Percentiles rank a stretch among this genome's conserved stretches.
Conservation (phyloP, 164 flowering plant species). For the Euptelea pleiosperma region DNA sequence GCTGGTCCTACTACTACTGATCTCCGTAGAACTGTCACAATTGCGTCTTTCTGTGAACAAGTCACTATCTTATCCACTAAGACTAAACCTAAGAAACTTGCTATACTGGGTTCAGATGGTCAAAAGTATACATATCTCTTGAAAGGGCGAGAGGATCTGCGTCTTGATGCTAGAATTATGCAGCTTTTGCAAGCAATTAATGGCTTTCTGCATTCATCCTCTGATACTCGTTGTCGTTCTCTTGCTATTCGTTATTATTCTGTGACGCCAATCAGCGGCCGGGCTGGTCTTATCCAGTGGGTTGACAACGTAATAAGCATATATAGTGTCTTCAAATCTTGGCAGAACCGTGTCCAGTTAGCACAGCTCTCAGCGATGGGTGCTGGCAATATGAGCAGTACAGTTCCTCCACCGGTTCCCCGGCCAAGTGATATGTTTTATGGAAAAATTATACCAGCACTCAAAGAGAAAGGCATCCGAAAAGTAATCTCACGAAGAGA, state of each 20-base stretch:
- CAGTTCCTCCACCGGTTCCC: constrained; percentile 75
- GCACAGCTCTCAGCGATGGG: constrained; percentile 55
- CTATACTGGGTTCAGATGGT: constrained; percentile 86
- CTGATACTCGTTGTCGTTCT: constrained; percentile 42
- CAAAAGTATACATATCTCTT: constrained; percentile 82
- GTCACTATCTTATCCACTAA: constrained; percentile 80
- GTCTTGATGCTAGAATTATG: constrained; percentile 99
- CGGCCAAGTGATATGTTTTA: constrained; percentile 98
- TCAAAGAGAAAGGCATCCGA: constrained; percentile 95
- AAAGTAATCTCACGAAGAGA: constrained; percentile 95
- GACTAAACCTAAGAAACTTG: constrained; percentile 91
- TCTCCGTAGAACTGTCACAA: constrained; percentile 62
- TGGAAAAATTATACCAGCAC: constrained; percentile 98
- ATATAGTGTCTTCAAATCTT: constrained; percentile 85
- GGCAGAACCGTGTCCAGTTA: constrained; percentile 77
- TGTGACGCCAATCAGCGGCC: constrained; percentile 96
- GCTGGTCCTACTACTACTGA: constrained; percentile 28
- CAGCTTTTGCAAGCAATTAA: constrained; percentile 91
- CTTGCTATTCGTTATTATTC: constrained; percentile 84
- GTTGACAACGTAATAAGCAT: constrained; percentile 91
- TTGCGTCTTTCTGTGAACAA: constrained; percentile 79
- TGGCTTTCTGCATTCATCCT: constrained; percentile 61
- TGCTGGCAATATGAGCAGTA: constrained; percentile 41
- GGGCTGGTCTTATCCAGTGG: constrained; percentile 98
- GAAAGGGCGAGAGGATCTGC: constrained; percentile 95